Percentiles rank a stretch among this genome's conserved stretches.
Evolutionary conservation across 106 monocot species (phyloP).

Genomic region (Cymbidium sinense): DNA sequence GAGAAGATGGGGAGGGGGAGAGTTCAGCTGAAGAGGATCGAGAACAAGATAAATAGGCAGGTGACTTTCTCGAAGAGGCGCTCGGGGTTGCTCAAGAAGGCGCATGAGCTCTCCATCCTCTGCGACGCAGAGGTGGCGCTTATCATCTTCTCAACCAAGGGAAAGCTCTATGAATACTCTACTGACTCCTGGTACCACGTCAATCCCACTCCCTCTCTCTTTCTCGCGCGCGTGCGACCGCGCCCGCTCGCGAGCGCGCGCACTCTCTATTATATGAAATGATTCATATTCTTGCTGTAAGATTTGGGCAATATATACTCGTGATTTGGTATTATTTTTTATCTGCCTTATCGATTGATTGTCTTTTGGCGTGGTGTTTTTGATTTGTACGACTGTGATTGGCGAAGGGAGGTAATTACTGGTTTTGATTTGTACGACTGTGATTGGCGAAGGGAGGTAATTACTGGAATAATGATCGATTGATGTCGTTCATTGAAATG

Average conservation of each 20-base stretch:
- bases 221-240: not conserved
- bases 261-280: no score
- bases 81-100: slow-evolving; percentile 2
- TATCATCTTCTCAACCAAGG: not conserved
- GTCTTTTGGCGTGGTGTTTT: not conserved
- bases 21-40: slow-evolving; percentile 2
- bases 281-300: no score
- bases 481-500: not conserved
- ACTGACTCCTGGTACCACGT: not conserved
- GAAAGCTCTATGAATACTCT: slow-evolving; percentile 4
- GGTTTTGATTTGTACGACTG: not conserved
- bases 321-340: not conserved
- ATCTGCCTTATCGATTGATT: not conserved
- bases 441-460: not conserved
- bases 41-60: slow-evolving; percentile 3
- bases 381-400: not conserved
- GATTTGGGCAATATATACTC: no score
- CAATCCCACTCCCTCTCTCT: not conserved
- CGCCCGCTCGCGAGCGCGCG: no score
- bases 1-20: slow-evolving; percentile 1
- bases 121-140: slow-evolving; percentile 6
- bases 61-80: slow-evolving; percentile 3
- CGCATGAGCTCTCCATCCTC: not conserved
- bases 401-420: not conserved
- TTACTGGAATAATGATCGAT: not conserved